phyloP scores from a whole-genome alignment of 2,329 filamentous ascomycete species.

The Cryphonectria nitschkei region DNA sequence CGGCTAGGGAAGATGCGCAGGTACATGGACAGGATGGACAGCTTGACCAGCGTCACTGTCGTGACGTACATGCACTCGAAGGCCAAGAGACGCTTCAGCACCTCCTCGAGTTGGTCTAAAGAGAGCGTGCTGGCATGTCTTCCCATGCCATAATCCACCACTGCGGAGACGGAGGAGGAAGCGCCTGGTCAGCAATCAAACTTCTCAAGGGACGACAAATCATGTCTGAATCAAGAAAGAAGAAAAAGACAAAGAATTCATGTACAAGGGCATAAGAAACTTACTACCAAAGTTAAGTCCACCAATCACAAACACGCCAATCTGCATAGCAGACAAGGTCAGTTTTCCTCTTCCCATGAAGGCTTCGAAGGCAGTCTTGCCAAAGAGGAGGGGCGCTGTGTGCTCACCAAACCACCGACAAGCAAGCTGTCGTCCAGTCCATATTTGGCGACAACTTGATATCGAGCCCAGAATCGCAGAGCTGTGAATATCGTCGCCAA shows the following conservation, averaged over 20 bases:
- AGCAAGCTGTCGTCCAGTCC: constrained; percentile 28
- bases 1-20: constrained; percentile 35
- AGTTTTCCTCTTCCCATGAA: not conserved
- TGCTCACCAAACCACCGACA: constrained; percentile 25
- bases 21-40: constrained; percentile 35
- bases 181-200: not conserved
- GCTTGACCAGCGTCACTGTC: constrained; percentile 31
- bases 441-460: constrained; percentile 15
- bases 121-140: constrained; percentile 17
- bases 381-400: not conserved
- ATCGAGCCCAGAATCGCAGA: constrained; percentile 29
- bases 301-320: constrained; percentile 22
- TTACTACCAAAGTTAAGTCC: constrained; percentile 30
- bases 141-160: constrained; percentile 30
- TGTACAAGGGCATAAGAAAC: constrained; percentile 1
- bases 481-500: constrained; percentile 26
- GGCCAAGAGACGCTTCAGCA: constrained; percentile 30
- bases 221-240: not conserved
- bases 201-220: too few species aligned
- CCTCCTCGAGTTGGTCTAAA: constrained; percentile 29
- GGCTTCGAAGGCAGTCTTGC: not conserved
- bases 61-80: constrained; percentile 30
- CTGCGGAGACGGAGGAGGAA: constrained; percentile 6
- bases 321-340: constrained; percentile 13
- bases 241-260: not conserved